Evolutionary conservation across 805 yeast genomes (phyloP).

Genomic region (Candida ovalis): DNA sequence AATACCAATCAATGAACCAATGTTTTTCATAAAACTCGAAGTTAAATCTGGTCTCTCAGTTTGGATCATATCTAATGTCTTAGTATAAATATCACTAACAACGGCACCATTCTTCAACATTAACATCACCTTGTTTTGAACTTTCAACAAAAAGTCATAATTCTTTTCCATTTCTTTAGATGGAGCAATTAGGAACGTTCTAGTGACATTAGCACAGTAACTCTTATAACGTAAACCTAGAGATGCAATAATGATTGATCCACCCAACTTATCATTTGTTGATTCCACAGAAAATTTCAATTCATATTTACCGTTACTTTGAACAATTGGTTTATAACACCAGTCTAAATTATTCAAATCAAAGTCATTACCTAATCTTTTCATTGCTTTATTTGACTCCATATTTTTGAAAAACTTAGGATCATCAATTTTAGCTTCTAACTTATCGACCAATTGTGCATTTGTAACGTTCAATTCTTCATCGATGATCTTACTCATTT

Average conservation of each 20-base stretch:
- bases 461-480: slow-evolving; percentile 79
- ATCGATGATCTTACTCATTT: slow-evolving; percentile 82
- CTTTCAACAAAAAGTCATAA: slow-evolving; percentile 68
- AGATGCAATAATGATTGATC: slow-evolving; percentile 78
- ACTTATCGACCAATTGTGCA: slow-evolving; percentile 63
- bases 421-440: slow-evolving; percentile 82
- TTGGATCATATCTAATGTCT: slow-evolving; percentile 57
- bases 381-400: slow-evolving; percentile 42
- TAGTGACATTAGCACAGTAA: slow-evolving; percentile 82
- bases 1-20: slow-evolving; percentile 86
- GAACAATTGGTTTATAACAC: slow-evolving; percentile 90
- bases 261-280: slow-evolving; percentile 57
- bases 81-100: slow-evolving; percentile 64
- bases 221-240: slow-evolving; percentile 84
- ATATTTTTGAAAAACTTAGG: slow-evolving; percentile 56
- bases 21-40: slow-evolving; percentile 63
- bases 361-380: slow-evolving; percentile 62
- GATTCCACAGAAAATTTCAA: slow-evolving; percentile 81
- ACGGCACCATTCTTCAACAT: slow-evolving; percentile 63
- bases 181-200: slow-evolving; percentile 90
- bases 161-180: slow-evolving; percentile 71
- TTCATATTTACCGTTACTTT: slow-evolving; percentile 84
- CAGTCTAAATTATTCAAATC: slow-evolving; percentile 80
- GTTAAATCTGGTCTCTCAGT: slow-evolving; percentile 64
- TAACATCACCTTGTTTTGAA: slow-evolving; percentile 63